Conservation (phyloP, 2,329 filamentous ascomycete genomes). For the Magnaporthiopsis poae region DNA sequence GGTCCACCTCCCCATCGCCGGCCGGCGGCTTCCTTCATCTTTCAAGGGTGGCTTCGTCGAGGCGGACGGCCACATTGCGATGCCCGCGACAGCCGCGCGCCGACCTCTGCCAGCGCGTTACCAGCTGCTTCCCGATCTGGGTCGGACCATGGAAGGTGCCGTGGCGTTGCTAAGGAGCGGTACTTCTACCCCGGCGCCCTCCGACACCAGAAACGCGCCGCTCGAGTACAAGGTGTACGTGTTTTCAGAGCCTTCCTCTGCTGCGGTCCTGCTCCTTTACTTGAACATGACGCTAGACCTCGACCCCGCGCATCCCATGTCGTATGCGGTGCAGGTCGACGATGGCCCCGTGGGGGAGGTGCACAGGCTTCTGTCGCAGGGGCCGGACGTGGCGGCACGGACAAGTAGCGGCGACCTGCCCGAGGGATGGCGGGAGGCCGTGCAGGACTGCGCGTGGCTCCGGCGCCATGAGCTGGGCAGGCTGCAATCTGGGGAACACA, state of each 20-base stretch:
- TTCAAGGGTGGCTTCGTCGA: slow-evolving; percentile 36
- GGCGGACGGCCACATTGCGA: slow-evolving; percentile 27
- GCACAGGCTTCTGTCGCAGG: slow-evolving; percentile 4
- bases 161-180: slow-evolving; percentile 16
- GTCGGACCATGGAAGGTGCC: slow-evolving; percentile 31
- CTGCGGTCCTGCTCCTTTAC: slow-evolving; percentile 25
- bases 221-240: slow-evolving; percentile 6
- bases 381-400: slow-evolving; percentile 17
- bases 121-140: slow-evolving; percentile 26
- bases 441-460: slow-evolving; percentile 13
- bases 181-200: neutral
- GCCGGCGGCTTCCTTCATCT: slow-evolving; percentile 26
- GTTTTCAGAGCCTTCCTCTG: neutral
- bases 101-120: slow-evolving; percentile 19
- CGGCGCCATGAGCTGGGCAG: slow-evolving; percentile 8
- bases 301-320: slow-evolving; percentile 26
- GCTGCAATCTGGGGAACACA: slow-evolving; percentile 12
- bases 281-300: slow-evolving; percentile 27
- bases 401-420: slow-evolving; percentile 7
- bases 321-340: slow-evolving; percentile 33
- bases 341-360: slow-evolving; percentile 13
- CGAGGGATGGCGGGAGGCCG: slow-evolving; percentile 11
- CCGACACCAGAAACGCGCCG: neutral
- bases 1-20: slow-evolving; percentile 15
- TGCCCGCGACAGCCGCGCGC: slow-evolving; percentile 24